phyloP scores from a whole-genome alignment of 140 eudicot genomes.

The Bidens hawaiensis region DNA sequence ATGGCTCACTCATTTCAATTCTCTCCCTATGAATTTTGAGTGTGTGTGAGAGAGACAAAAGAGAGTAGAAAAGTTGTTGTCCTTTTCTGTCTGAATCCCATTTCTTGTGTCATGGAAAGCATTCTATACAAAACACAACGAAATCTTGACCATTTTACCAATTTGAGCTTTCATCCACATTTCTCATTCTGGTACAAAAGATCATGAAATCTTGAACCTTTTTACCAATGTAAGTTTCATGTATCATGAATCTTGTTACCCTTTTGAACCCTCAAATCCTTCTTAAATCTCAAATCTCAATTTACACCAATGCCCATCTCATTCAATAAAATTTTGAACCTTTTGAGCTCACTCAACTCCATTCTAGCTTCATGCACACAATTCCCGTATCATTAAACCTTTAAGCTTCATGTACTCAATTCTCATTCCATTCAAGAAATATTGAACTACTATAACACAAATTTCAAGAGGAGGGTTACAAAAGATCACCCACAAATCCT shows the following conservation, averaged over 20 bases:
- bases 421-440: conserved; percentile 2
- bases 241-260: background rate
- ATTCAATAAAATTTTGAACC: background rate
- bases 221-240: no score
- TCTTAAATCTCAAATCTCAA: background rate
- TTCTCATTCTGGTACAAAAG: background rate
- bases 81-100: conserved; percentile 11
- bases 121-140: conserved; percentile 22
- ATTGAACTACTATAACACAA: background rate
- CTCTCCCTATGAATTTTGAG: conserved; percentile 20
- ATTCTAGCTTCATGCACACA: conserved; percentile 11
- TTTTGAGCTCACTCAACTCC: background rate
- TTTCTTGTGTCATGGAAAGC: conserved; percentile 21
- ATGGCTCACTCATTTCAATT: conserved; percentile 30
- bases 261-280: conserved; percentile 1
- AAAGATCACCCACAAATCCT: background rate
- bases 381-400: background rate
- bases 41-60: conserved; percentile 14
- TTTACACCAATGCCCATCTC: conserved; percentile 1
- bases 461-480: background rate
- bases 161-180: conserved; percentile 15
- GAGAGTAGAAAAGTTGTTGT: conserved; percentile 9
- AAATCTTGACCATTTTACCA: conserved; percentile 23
- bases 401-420: background rate
- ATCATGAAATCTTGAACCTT: conserved; percentile 10